These are phyloP conservation scores for Sarocladiaceae sp. DNA, from an alignment of 2,329 filamentous ascomycete species.

Conservation along the genomic window DNA sequence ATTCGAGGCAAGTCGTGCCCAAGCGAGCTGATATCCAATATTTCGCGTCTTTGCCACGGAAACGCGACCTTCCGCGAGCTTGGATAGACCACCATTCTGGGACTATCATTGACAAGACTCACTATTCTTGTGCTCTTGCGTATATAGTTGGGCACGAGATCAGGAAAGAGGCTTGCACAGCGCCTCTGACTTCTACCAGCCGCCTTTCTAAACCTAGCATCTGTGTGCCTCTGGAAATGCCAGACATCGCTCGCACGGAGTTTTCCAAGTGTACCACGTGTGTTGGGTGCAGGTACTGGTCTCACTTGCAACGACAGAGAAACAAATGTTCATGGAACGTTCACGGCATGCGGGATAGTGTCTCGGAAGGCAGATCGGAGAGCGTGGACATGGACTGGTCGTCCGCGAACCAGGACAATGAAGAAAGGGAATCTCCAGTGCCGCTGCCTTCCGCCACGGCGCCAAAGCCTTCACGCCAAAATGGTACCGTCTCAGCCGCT, in stretches of 20 bases:
- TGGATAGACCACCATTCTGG: constrained; percentile 22
- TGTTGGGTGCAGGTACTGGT: constrained; percentile 27
- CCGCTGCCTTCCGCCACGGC: background rate
- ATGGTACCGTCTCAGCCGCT: background rate
- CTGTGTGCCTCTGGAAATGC: constrained; percentile 18
- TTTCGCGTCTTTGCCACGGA: constrained; percentile 17
- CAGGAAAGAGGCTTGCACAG: constrained; percentile 14
- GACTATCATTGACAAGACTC: constrained; percentile 14
- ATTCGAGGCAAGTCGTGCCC: background rate
- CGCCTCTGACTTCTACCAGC: constrained; percentile 8
- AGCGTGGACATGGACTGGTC: background rate
- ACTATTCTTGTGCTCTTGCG: constrained; percentile 26
- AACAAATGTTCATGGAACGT: constrained; percentile 19
- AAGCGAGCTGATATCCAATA: constrained; percentile 19
- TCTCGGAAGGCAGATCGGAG: background rate
- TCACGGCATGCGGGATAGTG: background rate
- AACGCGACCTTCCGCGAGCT: constrained; percentile 19
- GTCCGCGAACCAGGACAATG: background rate
- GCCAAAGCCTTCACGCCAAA: background rate
- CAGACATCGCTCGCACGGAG: constrained; percentile 13
- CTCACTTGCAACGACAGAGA: constrained; percentile 17
- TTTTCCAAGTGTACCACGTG: constrained; percentile 21
- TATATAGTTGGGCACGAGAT: constrained; percentile 26
- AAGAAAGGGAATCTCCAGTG: background rate
- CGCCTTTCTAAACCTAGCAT: constrained; percentile 24